Evolutionary conservation across 768 basidiomycete genomes (phyloP).

Genomic region (Xerocomus brunneocitrinus): DNA sequence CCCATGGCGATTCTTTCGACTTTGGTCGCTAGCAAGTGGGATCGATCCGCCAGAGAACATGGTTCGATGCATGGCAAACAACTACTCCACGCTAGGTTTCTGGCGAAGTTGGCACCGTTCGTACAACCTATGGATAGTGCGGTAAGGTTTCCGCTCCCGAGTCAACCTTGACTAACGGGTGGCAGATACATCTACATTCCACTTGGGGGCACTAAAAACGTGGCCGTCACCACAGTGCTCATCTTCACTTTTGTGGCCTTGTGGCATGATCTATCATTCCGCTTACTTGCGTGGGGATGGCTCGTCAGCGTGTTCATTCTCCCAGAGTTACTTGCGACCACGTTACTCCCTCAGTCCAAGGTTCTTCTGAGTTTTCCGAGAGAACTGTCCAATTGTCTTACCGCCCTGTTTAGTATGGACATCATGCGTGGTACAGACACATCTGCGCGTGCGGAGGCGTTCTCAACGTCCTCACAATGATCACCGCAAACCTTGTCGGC

Average conservation of each 20-base stretch:
- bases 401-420: constrained; percentile 51
- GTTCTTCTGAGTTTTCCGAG: constrained; percentile 34
- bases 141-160: constrained; percentile 41
- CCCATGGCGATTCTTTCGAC: constrained; percentile 94
- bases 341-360: constrained; percentile 56
- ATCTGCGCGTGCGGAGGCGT: constrained; percentile 79
- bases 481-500: constrained; percentile 89
- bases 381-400: neutral
- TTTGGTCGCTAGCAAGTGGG: constrained; percentile 86
- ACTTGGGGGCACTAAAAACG: constrained; percentile 65
- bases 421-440: constrained; percentile 78
- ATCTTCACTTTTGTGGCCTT: constrained; percentile 96
- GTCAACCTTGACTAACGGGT: neutral
- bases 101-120: constrained; percentile 97
- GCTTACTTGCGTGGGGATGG: constrained; percentile 95
- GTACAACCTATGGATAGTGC: constrained; percentile 92
- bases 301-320: constrained; percentile 85
- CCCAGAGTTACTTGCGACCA: constrained; percentile 70
- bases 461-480: constrained; percentile 83
- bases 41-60: constrained; percentile 97
- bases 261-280: constrained; percentile 93
- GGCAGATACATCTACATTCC: constrained; percentile 91
- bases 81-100: constrained; percentile 89
- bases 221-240: constrained; percentile 60
- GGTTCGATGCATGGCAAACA: constrained; percentile 98